Evolutionary conservation across 768 basidiomycete species (phyloP), one percentile per base, ranked within the genome.

Genomic region (Mycena crocata): DNA sequence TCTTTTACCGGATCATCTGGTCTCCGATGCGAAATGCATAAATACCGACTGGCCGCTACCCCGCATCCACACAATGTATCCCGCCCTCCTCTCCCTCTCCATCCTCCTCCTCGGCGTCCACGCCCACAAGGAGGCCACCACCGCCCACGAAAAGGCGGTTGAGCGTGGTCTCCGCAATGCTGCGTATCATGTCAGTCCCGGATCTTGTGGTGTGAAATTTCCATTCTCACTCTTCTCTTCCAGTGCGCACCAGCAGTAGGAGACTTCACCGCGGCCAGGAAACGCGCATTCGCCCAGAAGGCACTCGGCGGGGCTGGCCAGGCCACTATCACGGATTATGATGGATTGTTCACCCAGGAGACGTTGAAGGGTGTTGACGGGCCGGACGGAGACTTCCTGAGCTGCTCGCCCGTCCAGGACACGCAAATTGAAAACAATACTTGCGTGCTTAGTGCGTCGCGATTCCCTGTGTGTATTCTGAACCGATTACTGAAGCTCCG

Each of bases 211-310:
- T 50, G 21, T 55, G 23, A 39, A 32, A n/a, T n/a, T n/a, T 37
- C 45, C 24, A 19, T 49, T 31, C 15, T 57, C n/a, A 52, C 30
- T 24, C 50, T 13, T 37, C 1, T 62, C 17, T 21, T 68, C 26
- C 63, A 87, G 86, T 88, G 86, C 51, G 85, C 86, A 37, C 84
- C 86, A 2, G 84, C 86, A 0, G 78, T 88, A 2, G 86, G 82
- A 54, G 80, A 81, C 48, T 87, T 83, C 64, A 86, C 86, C 9
- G 84, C 85, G 4, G 75, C 82, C 34, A 77, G 86, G 7, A 84
- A 85, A 66, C 83, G 81, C 17, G 77, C 81, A 26, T 87, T 82
- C 76, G 81, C 83, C 1, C 84, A 83, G 58, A 81, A 82, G 55
- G 82, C 83, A 9, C 72, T 83, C 14, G 69, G 69, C 23, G 13